These are phyloP conservation scores for Hanseniaspora occidentalis DNA, from an alignment of 805 yeast genomes.

Conservation along the genomic window DNA sequence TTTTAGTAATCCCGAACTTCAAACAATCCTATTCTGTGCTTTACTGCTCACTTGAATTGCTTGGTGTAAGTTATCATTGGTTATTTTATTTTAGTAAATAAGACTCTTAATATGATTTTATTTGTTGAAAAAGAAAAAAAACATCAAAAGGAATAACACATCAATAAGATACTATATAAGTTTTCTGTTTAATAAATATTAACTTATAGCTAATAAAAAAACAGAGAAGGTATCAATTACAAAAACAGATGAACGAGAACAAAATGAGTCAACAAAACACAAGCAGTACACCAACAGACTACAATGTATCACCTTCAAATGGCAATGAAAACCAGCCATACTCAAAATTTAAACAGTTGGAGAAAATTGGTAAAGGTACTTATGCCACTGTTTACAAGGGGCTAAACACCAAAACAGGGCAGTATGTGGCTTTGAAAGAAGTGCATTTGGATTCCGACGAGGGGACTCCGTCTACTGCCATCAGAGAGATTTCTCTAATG, in stretches of 20 bases:
- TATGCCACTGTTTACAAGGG: constrained; percentile 98
- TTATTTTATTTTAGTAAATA: no score
- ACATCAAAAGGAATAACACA: no score
- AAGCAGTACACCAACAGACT: constrained; percentile 2
- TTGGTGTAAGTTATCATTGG: no score
- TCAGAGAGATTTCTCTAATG: constrained; percentile 85
- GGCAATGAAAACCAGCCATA: not conserved
- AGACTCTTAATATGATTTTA: no score
- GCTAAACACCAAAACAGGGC: constrained; percentile 76
- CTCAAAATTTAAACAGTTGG: constrained; percentile 23
- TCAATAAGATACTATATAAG: no score
- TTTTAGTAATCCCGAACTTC: no score
- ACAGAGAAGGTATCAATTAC: not conserved
- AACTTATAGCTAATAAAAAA: not conserved
- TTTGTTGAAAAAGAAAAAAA: no score
- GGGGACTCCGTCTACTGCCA: constrained; percentile 98
- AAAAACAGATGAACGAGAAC: not conserved
- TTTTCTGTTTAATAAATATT: no score
- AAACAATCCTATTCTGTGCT: no score
- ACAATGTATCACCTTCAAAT: not conserved
- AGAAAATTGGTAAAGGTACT: constrained; percentile 47
- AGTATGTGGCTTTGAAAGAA: constrained; percentile 92
- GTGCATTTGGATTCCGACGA: constrained; percentile 94
- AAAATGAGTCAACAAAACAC: constrained; percentile 2
- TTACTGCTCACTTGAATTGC: no score